Evolutionary conservation across 805 yeast genomes (phyloP), one percentile per base, ranked within the genome.

Genomic region (Candida nemodendra): DNA sequence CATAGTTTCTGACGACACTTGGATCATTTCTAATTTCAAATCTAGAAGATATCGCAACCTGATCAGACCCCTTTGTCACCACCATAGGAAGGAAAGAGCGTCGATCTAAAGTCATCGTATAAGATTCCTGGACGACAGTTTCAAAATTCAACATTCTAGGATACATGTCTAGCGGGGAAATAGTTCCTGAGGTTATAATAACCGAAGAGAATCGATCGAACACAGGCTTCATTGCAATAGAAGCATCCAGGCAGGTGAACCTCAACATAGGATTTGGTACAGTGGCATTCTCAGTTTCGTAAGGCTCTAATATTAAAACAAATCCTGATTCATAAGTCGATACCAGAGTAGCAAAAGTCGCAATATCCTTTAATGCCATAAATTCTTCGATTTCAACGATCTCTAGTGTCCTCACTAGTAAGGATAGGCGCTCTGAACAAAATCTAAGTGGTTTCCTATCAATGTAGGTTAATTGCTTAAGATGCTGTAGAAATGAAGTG

Each of bases 11-110:
- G 24, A 93, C 98, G 38, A 93, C 96, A 54, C 96, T 86, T 4
- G 99, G 99, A 61, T 93, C 99, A 57, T 93, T 93, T 61, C 99
- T 74, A 44, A 93, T 93, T 64, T 93, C 97, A 61, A 93, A 93
- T 55, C 97, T 76, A 0, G 99, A 91, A 2, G 96, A 85, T 12
- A 93, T 91, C 0, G 97, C 91, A 13, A 93, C 98, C 62, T 93
- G 99, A 62, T 93, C 99, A 0, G 97, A 85, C 0, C 99, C 99
- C 59, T 95, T 91, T 0, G 99, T 91, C 9, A 93, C 95, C 49
- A 93, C 82, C 82, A 93, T 77, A 9, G 99, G 99, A 53, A 93
- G 71, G 61, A 93, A 93, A 0, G 98, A 85, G 46, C 95, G 70
- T 52, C 95, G 77, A 3, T 95, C 89, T 48, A 93, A 74, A 0